These are phyloP conservation scores for Madurella mycetomatis DNA, from an alignment of 2,329 filamentous ascomycete species.

Conservation along the genomic window DNA sequence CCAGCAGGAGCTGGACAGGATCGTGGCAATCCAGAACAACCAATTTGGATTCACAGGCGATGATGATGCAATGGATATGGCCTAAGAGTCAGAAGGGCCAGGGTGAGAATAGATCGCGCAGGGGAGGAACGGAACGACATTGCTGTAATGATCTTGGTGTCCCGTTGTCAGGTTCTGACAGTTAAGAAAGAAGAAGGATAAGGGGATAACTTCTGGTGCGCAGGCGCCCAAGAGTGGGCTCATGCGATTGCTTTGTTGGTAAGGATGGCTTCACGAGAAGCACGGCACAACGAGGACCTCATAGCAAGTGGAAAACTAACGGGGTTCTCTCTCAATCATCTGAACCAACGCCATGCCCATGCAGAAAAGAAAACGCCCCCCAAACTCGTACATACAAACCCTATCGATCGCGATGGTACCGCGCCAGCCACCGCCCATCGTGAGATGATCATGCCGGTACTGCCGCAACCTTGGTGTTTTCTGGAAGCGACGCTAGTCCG, in stretches of 20 bases:
- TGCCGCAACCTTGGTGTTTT: conserved; percentile 41
- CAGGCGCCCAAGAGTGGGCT: neutral
- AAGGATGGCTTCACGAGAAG: neutral
- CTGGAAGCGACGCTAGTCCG: conserved; percentile 40
- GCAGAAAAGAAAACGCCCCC: conserved; percentile 12
- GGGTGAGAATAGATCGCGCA: neutral
- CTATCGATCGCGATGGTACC: neutral
- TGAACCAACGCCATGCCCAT: conserved; percentile 23
- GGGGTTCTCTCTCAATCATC: conserved; percentile 7
- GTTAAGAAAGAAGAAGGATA: neutral
- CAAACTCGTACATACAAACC: conserved; percentile 13
- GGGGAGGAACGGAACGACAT: neutral
- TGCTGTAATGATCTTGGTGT: conserved; percentile 4
- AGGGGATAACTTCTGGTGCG: neutral
- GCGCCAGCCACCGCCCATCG: neutral
- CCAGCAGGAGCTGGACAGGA: conserved; percentile 81
- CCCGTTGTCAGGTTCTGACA: neutral
- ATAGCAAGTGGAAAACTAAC: conserved; percentile 3
- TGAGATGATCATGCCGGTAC: conserved; percentile 30
- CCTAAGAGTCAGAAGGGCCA: conserved; percentile 26
- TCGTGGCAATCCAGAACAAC: conserved; percentile 82
- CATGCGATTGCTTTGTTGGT: neutral
- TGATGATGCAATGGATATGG: conserved; percentile 51
- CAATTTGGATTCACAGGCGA: conserved; percentile 71
- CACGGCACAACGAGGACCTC: neutral